A percentile compares a stretch with the other conserved stretches of the same genome.
Evolutionary conservation across 2,329 filamentous ascomycete species (phyloP).

Genomic region (Macrophomina tecta): DNA sequence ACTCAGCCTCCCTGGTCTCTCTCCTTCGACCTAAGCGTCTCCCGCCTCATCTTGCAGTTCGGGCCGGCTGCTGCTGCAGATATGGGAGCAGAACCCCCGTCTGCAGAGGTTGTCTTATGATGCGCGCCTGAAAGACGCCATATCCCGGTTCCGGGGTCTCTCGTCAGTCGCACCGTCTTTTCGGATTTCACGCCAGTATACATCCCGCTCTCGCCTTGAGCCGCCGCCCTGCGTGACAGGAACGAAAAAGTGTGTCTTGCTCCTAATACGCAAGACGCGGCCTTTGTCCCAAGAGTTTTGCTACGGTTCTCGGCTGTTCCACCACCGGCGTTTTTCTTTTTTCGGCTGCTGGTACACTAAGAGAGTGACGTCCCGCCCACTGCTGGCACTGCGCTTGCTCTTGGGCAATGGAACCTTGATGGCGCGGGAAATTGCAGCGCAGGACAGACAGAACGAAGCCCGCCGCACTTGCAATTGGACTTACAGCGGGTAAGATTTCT

Average conservation of each 20-base stretch:
- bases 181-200: not conserved
- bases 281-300: too few relatives aligned
- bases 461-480: too few relatives aligned
- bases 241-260: too few relatives aligned
- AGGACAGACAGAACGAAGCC: too few relatives aligned
- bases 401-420: not conserved
- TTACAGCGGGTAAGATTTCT: too few relatives aligned
- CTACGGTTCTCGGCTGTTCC: not conserved
- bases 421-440: not conserved
- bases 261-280: too few relatives aligned
- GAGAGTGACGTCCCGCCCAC: not conserved
- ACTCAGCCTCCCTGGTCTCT: not conserved
- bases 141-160: not conserved
- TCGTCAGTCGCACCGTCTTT: not conserved
- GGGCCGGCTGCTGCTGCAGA: not conserved
- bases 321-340: not conserved
- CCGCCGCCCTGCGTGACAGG: too few relatives aligned
- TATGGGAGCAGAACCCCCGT: not conserved
- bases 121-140: not conserved
- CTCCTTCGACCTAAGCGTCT: not conserved
- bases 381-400: not conserved
- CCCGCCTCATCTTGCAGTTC: not conserved
- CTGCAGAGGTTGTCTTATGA: not conserved
- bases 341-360: not conserved
- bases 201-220: too few relatives aligned